A percentile compares a stretch with the other conserved stretches of the same genome.
Conservation (phyloP, 306 rosid genomes). For the Prunus kanzakura region DNA sequence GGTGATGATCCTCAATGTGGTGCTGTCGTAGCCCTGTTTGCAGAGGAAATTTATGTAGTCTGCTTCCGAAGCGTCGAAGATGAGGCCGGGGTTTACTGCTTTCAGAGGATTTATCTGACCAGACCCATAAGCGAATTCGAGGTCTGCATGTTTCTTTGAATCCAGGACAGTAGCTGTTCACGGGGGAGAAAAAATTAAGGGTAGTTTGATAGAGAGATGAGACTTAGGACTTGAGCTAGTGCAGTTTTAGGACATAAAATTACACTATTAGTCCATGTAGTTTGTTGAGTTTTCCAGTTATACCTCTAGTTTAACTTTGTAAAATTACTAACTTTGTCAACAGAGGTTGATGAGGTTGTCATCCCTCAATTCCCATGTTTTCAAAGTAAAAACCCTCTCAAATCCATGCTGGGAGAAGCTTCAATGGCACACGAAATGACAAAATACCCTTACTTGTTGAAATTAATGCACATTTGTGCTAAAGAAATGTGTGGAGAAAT, state of each 20-base stretch:
- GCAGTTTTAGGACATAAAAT: neutral
- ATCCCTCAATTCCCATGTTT: too few species aligned
- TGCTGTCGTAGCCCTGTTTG: slow-evolving; percentile 22
- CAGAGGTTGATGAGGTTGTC: too few species aligned
- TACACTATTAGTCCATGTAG: neutral
- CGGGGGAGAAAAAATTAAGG: neutral
- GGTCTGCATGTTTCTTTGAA: slow-evolving; percentile 20
- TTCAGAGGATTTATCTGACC: slow-evolving; percentile 23
- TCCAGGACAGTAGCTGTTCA: slow-evolving; percentile 19
- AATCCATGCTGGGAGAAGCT: too few species aligned
- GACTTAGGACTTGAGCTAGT: too few species aligned
- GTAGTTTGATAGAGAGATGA: neutral
- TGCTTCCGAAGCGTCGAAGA: slow-evolving; percentile 11
- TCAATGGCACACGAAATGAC: too few species aligned
- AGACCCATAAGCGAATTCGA: slow-evolving; percentile 33
- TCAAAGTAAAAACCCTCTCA: too few species aligned
- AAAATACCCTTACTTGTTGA: too few species aligned
- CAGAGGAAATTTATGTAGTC: slow-evolving; percentile 29
- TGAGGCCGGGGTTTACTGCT: slow-evolving; percentile 20
- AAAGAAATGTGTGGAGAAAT: too few species aligned
- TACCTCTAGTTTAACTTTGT: too few species aligned
- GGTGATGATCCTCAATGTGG: neutral
- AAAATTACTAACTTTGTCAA: too few species aligned
- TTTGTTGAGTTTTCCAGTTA: neutral
- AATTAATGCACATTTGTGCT: too few species aligned